Evolutionary conservation across 2,329 filamentous ascomycete genomes (phyloP), one percentile per base, ranked within the genome.

Genomic region (Fusarium solani-melongenae): DNA sequence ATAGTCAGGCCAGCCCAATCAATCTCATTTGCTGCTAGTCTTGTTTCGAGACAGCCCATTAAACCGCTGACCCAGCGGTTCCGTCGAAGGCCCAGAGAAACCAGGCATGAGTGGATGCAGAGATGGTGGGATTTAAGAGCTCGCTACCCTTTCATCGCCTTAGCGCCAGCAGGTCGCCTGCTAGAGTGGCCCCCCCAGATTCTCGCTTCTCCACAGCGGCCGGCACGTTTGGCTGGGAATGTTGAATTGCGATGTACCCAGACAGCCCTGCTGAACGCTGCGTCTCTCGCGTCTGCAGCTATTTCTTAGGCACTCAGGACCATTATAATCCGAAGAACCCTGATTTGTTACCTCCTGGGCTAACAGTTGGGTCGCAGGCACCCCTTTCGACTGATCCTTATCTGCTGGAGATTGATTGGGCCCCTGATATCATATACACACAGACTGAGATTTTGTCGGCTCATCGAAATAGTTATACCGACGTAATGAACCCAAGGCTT

Each of bases 171-270:
- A 64, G 61, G 67, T 71, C 69, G 70, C 59, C 72, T 75, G 66
- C 60, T 66, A 46, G 59, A 62, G 55, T 62, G 67, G 57, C 55
- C 41, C 69, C 67, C 76, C 76, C 73, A 34, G 75, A 74, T 73
- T 77, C 70, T 71, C 55, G 61, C 53, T 66, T 72, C 72, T 67
- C 77, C 77, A 78, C 75, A 76, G 65, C 70, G 74, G 76, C 72
- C 76, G 74, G 71, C 66, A 68, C 70, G 70, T 67, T 61, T 76
- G 63, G 58, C 67, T 72, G 67, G 69, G 70, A 64, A 66, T 66
- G 60, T 57, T 60, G 64, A 59, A 36, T 56, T 55, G 36, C 38
- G 53, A 58, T 58, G 58, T 58, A 34, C 66, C 51, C 57, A 67
- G 63, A 67, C 71, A 69, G 57, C 69, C 67, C 38, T 41, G 34